Base-by-base conservation (phyloP, 352 stramenopile species). In the Globisporangium sylvaticum region DNA sequence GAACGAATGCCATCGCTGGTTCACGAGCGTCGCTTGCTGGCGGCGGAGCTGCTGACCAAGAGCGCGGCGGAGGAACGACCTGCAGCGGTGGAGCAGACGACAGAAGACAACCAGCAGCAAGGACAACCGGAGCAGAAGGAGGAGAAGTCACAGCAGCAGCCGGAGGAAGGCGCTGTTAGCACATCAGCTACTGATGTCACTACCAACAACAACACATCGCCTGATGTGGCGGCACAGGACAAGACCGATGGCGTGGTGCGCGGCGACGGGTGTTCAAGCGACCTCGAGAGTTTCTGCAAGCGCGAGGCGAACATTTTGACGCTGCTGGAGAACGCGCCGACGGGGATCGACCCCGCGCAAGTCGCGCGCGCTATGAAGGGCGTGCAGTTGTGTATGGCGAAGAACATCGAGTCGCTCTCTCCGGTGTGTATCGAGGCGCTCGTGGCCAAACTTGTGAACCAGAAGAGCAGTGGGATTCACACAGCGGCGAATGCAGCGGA, bases 341-440 rank as follows among this genome's bases (percentile, higher is more conserved):
- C 70, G 24, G 32, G 64, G 37, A 70, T 89, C 24, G 73, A 82
- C 25, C 31, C 69, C 24, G 65, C 52, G 31, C 80, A 72, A 55
- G 68, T 89, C 44, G 56, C 73, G 8, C 66, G 75, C n/a, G 77
- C 79, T 14, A 62, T 81, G 61, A 68, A 79, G 32, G 80, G 73
- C n/a, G 56, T 89, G 29, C 77, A 77, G 39, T 53, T 81, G 22
- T 91, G 83, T 57, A 79, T 91, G 72, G 72, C 76, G 5, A 66
- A 74, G 25, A 76, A 90, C 65, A 72, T 75, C 20, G 81, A 89
- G 22, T 69, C 78, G 60, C 73, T 91, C 39, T 81, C 83, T n/a
- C 62, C 80, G 12, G 42, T 72, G 55, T 91, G 83, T 55, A 74
- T 84, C 29, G 68, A 76, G 22, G 67, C 78, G 31, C 73, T 91